Base-by-base conservation (phyloP, 176 grass and related monocot species). In the Musa acuminata region DNA sequence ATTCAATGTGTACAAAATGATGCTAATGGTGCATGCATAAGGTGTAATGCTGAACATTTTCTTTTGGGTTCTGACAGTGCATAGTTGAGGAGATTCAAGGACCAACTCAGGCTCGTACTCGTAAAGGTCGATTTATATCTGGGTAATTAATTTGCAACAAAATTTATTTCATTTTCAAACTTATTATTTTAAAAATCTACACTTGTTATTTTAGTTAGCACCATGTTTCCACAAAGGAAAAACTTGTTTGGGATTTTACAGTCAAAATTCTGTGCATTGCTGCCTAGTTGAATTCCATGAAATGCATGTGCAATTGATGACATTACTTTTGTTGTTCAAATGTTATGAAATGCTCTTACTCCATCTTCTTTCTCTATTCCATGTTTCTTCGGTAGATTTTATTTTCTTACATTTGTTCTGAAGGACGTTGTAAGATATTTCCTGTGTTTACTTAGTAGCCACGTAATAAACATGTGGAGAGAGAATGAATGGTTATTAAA, bases 1-100 rank as follows among this genome's bases (percentile, higher is more conserved):
- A 58, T 58, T 26, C 24, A 5, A 2, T 65, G 22, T 13, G 25
- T 27, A 13, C 8, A 0, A 49, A 17, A 11, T 19, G 14, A 23
- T 49, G 14, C 12, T 49, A 70, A 51, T 16, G 8, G 17, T n/a
- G 21, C 57, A 60, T 12, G 16, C 9, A 24, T 26, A 55, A 35
- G 55, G 53, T 62, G 19, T 8, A 67, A 57, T 23, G 19, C 52
- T 55, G 16, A 70, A 77, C 9, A 51, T 50, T 70, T 27, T 73
- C 11, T 51, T 55, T 69, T 84, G 26, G 60, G 72, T 72, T 68
- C 12, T 78, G 83, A 51, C 80, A 97, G 94, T 97, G 94, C 87
- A 97, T 97, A 87, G 90, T 97, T 69, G 94, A 97, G 80, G 94
- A 97, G 78, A 79, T 97, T 80, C 94, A 97, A 86, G 90, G 94